Evolutionary conservation across 768 basidiomycete genomes (phyloP).

Genomic region (Clavulina sp.): DNA sequence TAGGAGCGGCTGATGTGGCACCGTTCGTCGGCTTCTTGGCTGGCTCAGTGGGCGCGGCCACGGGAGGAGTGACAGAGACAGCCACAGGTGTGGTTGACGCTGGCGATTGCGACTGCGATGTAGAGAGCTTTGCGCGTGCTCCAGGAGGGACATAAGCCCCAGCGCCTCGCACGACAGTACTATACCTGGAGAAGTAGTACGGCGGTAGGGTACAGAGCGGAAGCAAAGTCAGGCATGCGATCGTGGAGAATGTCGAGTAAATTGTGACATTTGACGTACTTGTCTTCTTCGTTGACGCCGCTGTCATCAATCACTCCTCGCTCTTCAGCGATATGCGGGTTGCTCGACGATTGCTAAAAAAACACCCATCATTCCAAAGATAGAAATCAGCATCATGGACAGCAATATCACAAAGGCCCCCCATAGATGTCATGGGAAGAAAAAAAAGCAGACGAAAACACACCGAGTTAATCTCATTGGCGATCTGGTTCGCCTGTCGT

Average conservation of each 20-base stretch:
- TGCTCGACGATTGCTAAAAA: constrained; percentile 40
- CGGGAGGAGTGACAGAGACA: too few relatives aligned
- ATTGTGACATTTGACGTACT: constrained; percentile 32
- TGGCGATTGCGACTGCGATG: constrained; percentile 16
- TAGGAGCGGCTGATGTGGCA: not conserved
- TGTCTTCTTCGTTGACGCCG: constrained; percentile 85
- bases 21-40: not conserved
- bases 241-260: constrained; percentile 7
- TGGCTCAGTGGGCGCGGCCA: not conserved
- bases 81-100: too few relatives aligned
- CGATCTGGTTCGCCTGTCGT: constrained; percentile 69
- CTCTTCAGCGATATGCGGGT: constrained; percentile 84
- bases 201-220: too few relatives aligned
- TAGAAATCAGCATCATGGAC: not conserved
- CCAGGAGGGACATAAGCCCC: constrained; percentile 92
- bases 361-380: not conserved
- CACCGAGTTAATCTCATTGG: constrained; percentile 81
- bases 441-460: constrained; percentile 15
- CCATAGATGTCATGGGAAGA: not conserved
- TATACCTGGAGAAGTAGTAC: constrained; percentile 40
- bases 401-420: not conserved
- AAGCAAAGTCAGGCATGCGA: constrained; percentile 16
- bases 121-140: constrained; percentile 32
- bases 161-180: constrained; percentile 72
- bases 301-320: constrained; percentile 54